A percentile compares a stretch with the other conserved stretches of the same genome.
These are phyloP conservation scores for Trametes elegans DNA, from an alignment of 768 basidiomycete species.

Conservation along the genomic window DNA sequence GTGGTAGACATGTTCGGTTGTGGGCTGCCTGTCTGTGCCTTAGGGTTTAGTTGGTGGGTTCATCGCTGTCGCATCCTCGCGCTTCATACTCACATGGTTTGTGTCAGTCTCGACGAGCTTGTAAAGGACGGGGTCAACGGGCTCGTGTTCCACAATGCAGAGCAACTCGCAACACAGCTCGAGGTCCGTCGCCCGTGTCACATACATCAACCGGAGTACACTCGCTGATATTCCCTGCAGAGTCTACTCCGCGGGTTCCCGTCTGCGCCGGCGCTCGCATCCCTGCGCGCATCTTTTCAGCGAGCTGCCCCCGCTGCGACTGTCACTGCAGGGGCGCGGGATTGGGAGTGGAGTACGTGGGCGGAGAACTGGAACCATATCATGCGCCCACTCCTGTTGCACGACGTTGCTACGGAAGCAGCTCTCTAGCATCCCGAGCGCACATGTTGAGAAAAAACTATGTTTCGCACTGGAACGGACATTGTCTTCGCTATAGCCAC, in stretches of 20 bases:
- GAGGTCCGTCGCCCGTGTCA: conserved; percentile 44
- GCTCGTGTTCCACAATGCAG: conserved; percentile 64
- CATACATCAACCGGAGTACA: not conserved
- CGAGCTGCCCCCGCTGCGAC: conserved; percentile 11
- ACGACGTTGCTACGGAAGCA: conserved; percentile 25
- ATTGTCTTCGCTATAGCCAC: no score
- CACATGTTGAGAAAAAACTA: not conserved
- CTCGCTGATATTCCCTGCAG: conserved; percentile 36
- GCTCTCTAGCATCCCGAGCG: not conserved
- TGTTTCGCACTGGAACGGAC: no score
- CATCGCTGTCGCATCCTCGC: not conserved
- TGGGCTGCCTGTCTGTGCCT: conserved; percentile 88
- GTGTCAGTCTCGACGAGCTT: conserved; percentile 76
- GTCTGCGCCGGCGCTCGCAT: conserved; percentile 43
- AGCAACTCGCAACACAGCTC: conserved; percentile 69
- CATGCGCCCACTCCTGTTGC: conserved; percentile 56
- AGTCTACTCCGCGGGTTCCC: conserved; percentile 62
- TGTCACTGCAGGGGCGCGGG: conserved; percentile 12
- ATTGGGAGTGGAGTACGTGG: conserved; percentile 75
- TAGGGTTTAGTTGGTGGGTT: conserved; percentile 80
- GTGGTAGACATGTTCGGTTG: conserved; percentile 99
- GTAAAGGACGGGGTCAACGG: conserved; percentile 87
- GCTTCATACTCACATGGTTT: not conserved
- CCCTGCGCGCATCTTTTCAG: conserved; percentile 51
- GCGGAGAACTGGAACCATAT: conserved; percentile 78